phyloP scores from a whole-genome alignment of 345 rosid species.

The Euphorbia peplus region DNA sequence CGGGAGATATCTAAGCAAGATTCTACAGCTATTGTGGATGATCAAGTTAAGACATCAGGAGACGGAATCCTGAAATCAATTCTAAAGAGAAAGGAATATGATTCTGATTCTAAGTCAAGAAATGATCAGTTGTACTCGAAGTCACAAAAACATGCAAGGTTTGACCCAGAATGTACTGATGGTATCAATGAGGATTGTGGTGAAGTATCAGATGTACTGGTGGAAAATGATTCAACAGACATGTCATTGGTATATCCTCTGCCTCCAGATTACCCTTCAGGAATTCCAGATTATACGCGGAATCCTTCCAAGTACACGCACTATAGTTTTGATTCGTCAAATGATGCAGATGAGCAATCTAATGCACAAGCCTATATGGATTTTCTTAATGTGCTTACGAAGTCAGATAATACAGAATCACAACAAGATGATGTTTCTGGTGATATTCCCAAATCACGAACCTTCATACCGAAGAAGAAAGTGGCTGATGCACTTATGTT shows the following conservation, averaged over 20 bases:
- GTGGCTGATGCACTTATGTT: constrained; percentile 13
- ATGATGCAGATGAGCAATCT: constrained; percentile 23
- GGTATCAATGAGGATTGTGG: constrained; percentile 16
- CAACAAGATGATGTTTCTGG: constrained; percentile 12
- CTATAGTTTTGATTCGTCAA: constrained; percentile 20
- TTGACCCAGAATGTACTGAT: constrained; percentile 24
- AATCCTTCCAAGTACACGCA: constrained; percentile 25
- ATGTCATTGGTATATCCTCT: constrained; percentile 1
- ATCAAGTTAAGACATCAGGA: constrained; percentile 26
- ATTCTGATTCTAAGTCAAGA: constrained; percentile 12
- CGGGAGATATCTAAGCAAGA: constrained; percentile 35
- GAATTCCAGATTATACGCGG: constrained; percentile 28
- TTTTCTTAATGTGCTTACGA: constrained; percentile 19
- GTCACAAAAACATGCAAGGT: constrained; percentile 22
- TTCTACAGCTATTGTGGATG: not conserved
- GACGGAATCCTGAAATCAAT: constrained; percentile 61
- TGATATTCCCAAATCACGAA: constrained; percentile 17
- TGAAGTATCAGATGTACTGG: not conserved
- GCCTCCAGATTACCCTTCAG: constrained; percentile 31
- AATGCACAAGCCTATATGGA: constrained; percentile 24
- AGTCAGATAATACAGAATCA: constrained; percentile 1
- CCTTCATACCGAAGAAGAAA: constrained; percentile 37
- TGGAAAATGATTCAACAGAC: constrained; percentile 19
- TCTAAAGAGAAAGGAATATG: constrained; percentile 60
- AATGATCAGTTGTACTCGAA: constrained; percentile 8